phyloP scores from a whole-genome alignment of 441 rosid genomes.

The Kokia cookei region DNA sequence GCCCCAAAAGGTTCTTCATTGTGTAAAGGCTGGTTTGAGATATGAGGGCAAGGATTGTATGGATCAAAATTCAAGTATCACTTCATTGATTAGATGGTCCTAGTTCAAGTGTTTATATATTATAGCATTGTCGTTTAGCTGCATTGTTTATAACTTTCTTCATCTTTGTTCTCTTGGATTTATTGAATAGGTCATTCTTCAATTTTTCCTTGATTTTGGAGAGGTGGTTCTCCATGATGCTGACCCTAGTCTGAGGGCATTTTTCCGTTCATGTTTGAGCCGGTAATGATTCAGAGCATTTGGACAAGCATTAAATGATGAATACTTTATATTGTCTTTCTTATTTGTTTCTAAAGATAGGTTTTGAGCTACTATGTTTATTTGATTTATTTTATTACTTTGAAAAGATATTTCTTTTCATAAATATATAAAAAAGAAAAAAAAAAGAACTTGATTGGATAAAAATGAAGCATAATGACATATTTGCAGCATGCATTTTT shows the following conservation, averaged over 20 bases:
- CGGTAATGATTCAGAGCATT: conserved; percentile 42
- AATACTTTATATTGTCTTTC: neutral
- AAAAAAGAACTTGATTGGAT: neutral
- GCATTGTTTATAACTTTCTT: neutral
- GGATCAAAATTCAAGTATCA: neutral
- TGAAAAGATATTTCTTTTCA: neutral
- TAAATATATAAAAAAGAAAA: too few relatives aligned
- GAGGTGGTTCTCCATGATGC: conserved; percentile 90
- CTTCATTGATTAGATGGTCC: neutral
- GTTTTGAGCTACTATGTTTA: neutral
- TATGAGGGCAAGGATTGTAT: neutral
- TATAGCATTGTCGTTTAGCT: neutral
- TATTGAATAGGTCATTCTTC: conserved; percentile 64
- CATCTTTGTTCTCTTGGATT: neutral
- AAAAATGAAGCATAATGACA: neutral
- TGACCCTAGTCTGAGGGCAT: conserved; percentile 73
- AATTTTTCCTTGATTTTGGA: conserved; percentile 86
- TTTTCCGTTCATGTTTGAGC: conserved; percentile 89
- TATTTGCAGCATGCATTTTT: neutral
- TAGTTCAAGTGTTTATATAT: neutral
- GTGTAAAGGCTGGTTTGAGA: neutral
- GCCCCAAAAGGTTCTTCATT: neutral
- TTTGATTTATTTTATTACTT: neutral
- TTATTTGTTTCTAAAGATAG: neutral
- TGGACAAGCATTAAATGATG: neutral